Evolutionary conservation across 2,329 filamentous ascomycete species (phyloP).

Genomic region (Aspergillaceae sp.): DNA sequence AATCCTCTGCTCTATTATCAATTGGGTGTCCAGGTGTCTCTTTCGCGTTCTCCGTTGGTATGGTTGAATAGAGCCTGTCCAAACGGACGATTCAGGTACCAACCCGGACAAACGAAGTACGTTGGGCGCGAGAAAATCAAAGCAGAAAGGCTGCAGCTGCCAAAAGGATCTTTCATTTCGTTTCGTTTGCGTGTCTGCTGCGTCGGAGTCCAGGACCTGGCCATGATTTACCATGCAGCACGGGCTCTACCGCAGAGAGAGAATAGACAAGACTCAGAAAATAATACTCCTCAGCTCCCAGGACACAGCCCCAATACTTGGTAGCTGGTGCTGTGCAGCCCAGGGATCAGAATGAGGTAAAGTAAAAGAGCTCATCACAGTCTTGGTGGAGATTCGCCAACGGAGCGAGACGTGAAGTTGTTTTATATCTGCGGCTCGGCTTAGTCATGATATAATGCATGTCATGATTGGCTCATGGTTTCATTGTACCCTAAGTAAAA

Average conservation of each 20-base stretch:
- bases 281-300: neutral
- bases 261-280: neutral
- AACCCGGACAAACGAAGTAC: too few species aligned
- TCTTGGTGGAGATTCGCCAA: neutral
- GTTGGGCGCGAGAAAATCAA: too few species aligned
- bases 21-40: too few species aligned
- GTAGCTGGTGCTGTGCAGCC: neutral
- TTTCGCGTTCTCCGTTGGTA: too few species aligned
- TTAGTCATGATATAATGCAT: neutral
- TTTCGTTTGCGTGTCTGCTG: neutral
- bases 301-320: neutral
- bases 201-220: neutral
- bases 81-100: too few species aligned
- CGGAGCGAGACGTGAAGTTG: too few species aligned
- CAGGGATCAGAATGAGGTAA: constrained; percentile 6
- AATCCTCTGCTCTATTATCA: too few species aligned
- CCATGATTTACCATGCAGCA: neutral
- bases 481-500: neutral
- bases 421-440: neutral
- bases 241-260: neutral
- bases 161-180: neutral
- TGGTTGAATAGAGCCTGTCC: too few species aligned
- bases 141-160: too few species aligned
- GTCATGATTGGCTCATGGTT: neutral
- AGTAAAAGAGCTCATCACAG: neutral